Conservation (phyloP, 208 protist genomes). For the Leishmania guyanensis region DNA sequence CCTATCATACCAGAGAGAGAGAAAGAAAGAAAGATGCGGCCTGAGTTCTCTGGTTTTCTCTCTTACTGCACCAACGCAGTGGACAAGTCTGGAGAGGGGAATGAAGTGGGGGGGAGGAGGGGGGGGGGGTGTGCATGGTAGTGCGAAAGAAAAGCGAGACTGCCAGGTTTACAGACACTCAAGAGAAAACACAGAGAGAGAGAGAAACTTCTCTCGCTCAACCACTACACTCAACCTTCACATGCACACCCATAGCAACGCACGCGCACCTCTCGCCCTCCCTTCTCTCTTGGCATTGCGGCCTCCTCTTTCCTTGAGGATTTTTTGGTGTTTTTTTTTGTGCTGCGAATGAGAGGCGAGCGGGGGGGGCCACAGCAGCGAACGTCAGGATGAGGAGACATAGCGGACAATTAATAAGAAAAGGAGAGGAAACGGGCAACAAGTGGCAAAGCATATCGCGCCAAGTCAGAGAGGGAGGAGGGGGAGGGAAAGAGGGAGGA, state of each 20-base stretch:
- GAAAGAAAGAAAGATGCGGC: neutral
- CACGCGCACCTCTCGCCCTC: neutral
- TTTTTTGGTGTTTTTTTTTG: no score
- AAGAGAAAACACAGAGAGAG: neutral
- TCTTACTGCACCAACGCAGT: neutral
- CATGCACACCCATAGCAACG: neutral
- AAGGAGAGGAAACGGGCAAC: neutral
- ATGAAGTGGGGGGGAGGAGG: neutral
- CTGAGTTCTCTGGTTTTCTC: neutral
- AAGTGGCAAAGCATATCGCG: no score
- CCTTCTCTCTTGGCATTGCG: neutral
- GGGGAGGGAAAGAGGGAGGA: neutral
- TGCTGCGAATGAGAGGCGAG: no score
- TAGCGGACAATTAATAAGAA: neutral
- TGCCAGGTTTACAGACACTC: neutral
- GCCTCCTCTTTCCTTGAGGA: neutral
- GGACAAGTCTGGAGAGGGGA: neutral
- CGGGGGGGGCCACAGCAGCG: no score
- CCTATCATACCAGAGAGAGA: neutral
- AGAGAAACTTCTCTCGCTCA: neutral
- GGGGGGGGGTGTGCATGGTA: neutral
- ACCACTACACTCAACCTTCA: neutral
- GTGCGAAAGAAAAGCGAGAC: neutral
- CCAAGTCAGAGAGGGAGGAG: neutral
- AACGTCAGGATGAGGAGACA: no score